These are phyloP conservation scores for Podosphaera fusca DNA, from an alignment of 2,329 filamentous ascomycete species.

Conservation along the genomic window DNA sequence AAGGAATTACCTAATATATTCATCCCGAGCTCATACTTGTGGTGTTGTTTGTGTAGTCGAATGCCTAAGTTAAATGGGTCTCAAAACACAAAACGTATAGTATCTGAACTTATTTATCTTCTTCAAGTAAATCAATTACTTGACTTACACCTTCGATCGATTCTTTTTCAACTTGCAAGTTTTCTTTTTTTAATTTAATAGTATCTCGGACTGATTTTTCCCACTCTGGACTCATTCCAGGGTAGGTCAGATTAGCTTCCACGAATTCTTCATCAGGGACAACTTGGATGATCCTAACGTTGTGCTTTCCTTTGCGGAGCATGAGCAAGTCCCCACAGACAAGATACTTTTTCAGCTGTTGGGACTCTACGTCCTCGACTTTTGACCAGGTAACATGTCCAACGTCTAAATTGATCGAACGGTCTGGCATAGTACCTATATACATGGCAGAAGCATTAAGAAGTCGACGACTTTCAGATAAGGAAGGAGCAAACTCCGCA, in stretches of 20 bases:
- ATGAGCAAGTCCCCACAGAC: slow-evolving; percentile 35
- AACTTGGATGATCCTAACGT: slow-evolving; percentile 36
- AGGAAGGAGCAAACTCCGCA: slow-evolving; percentile 31
- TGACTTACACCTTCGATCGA: neutral
- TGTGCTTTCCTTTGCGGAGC: slow-evolving; percentile 39
- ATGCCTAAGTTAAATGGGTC: too few species aligned
- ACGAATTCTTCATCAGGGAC: slow-evolving; percentile 26
- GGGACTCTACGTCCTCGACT: slow-evolving; percentile 30
- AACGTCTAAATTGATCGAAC: slow-evolving; percentile 17
- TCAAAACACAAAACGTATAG: too few species aligned
- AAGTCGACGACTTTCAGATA: slow-evolving; percentile 34
- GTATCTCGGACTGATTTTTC: slow-evolving; percentile 2
- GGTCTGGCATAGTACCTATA: slow-evolving; percentile 25
- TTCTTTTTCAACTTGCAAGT: neutral
- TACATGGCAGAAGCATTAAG: slow-evolving; percentile 33
- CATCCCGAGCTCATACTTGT: too few species aligned
- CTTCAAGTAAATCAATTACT: neutral
- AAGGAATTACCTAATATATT: too few species aligned
- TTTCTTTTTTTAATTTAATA: neutral
- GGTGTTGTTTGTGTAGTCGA: too few species aligned
- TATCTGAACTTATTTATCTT: neutral
- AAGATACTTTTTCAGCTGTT: slow-evolving; percentile 34
- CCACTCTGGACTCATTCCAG: slow-evolving; percentile 4
- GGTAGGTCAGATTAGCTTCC: slow-evolving; percentile 3
- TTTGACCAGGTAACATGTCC: slow-evolving; percentile 35